Evolutionary conservation across 2,329 filamentous ascomycete species (phyloP), one percentile per base, ranked within the genome.

Genomic region (Neopestalotiopsis sp.): DNA sequence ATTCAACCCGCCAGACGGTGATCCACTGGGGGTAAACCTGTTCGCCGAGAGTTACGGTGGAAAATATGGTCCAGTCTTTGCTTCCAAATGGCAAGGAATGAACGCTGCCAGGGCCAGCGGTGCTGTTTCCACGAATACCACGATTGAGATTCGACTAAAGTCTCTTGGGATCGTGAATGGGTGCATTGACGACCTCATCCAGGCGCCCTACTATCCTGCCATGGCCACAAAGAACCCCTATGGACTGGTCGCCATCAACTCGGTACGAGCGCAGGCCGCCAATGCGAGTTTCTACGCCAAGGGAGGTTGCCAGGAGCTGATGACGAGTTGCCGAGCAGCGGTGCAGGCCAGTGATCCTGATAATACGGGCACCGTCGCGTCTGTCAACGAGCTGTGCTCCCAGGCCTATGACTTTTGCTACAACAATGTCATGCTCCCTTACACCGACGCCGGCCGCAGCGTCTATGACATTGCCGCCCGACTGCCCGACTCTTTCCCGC

Each of bases 81-180:
- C 89, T 12, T 82, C 83, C 24, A 78, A 83, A 28, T 88, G 85
- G 80, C 84, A 91, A 73, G 77, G 87, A 68, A 90, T 94, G 78
- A 94, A 94, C 72, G 76, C 81, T 20, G 82, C 82, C 66, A 85
- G 87, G 14, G 75, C 78, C n/a, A 86, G 83, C 67, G 86, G 89
- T 3, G 78, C 83, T 1, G 69, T 88, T 1, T 77, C 84, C 9
- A 78, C 75, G 20, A 66, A 13, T 9, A 71, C 71, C 1, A 62
- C 71, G 1, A 79, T 91, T 12, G 84, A 88, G 38, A 87, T 92
- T 63, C 85, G 87, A 67, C 82, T 94, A 9, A 82, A 81, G 14
- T 88, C 91, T 0, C 79, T 94, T 0, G 91, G 91, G 24, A 92
- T 94, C 69, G 82, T 93, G 68, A 93, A 94, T 76, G 92, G 91